These are phyloP conservation scores for Tetracladium setigerum DNA, from an alignment of 495 filamentous ascomycete species.

Conservation along the genomic window DNA sequence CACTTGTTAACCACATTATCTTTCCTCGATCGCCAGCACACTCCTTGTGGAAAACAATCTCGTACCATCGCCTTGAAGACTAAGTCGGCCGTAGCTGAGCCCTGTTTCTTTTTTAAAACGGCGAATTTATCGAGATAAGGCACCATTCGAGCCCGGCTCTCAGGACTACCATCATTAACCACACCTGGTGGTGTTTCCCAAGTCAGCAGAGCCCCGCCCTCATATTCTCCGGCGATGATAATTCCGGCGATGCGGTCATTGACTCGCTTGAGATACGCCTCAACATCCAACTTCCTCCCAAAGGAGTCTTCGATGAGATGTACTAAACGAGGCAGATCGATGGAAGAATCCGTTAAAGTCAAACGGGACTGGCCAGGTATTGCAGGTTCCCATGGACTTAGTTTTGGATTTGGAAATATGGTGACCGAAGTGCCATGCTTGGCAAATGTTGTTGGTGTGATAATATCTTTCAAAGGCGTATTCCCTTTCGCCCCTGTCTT, in stretches of 20 bases:
- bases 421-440: conserved; percentile 88
- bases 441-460: conserved; percentile 65
- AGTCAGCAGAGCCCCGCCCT: conserved; percentile 89
- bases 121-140: conserved; percentile 99
- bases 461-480: conserved; percentile 10
- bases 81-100: conserved; percentile 86
- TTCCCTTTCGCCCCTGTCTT: conserved; percentile 5
- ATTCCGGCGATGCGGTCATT: conserved; percentile 74
- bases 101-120: conserved; percentile 80
- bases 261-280: conserved; percentile 73
- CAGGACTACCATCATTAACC: conserved; percentile 41
- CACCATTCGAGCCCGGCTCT: conserved; percentile 51
- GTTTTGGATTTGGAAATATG: conserved; percentile 64
- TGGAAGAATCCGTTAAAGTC: conserved; percentile 64
- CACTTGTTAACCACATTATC: conserved; percentile 87
- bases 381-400: conserved; percentile 58
- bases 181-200: conserved; percentile 76
- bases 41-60: conserved; percentile 71
- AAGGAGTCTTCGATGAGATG: conserved; percentile 95
- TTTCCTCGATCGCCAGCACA: conserved; percentile 74
- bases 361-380: conserved; percentile 42
- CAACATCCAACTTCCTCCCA: conserved; percentile 70
- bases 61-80: conserved; percentile 94
- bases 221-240: conserved; percentile 93
- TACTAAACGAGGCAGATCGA: conserved; percentile 75